Evolutionary conservation across 768 basidiomycete genomes (phyloP), one percentile per base, ranked within the genome.

Genomic region (Trametes cubensis): DNA sequence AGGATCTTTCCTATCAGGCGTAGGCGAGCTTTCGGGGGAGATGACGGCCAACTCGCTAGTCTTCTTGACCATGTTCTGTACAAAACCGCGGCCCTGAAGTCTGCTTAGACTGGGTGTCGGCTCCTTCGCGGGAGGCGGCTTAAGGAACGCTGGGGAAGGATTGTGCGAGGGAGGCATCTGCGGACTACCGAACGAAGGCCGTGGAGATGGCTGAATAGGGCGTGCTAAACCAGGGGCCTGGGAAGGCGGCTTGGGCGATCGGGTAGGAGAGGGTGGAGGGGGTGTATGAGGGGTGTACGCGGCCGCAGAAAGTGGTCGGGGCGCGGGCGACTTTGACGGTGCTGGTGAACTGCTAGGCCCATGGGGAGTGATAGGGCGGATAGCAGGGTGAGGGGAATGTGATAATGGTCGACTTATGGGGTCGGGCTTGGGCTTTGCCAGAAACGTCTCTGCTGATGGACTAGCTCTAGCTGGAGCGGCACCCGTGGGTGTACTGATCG

Each of bases 71-170:
- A 92, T 85, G 64, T 82, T 90, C 73, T 90, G 88, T 2, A 94
- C 92, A 70, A 94, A 93, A 4, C 92, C 92, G 42, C 92, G 85
- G 20, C 92, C 92, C 68, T 93, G 87, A 18, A 94, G 75, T 62
- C 91, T 78, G 63, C 89, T 93, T 34, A 94, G 83, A 71, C 90
- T 92, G 0, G 92, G 92, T 2, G 90, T 91, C 4, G 83, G 83
- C 47, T 91, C 90, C 71, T 92, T 93, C 54, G 79, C 72, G 4
- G 80, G 70, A 10, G 83, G 75, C 2, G 79, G 76, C 47, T 83
- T 85, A 26, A 86, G 75, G 70, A 91, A 88, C 5, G 82, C 84
- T 18, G 85, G 82, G 4, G 88, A 84, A 28, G 81, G 72, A 21
- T 77, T 76, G 17, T 72, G 65, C 5, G 81, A 78, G 23, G 78